These are phyloP conservation scores for Alternaria sp. DNA, from an alignment of 2,329 filamentous ascomycete genomes.

Conservation along the genomic window DNA sequence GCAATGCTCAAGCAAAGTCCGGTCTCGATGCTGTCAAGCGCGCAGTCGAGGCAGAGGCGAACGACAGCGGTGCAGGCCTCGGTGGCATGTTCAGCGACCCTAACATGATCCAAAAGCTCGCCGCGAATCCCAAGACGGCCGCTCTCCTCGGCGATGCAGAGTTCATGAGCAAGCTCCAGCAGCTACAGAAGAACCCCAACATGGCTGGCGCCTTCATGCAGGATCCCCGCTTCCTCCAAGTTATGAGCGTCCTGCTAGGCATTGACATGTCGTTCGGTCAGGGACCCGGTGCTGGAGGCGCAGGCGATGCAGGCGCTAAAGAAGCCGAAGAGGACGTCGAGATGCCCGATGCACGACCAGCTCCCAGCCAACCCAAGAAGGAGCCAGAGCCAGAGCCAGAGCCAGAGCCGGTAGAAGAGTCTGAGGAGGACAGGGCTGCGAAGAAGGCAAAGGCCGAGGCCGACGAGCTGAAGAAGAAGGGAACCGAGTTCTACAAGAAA, in stretches of 20 bases:
- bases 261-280: slow-evolving; percentile 84
- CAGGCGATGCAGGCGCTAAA: slow-evolving; percentile 47
- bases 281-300: slow-evolving; percentile 56
- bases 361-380: slow-evolving; percentile 64
- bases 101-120: slow-evolving; percentile 87
- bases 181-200: slow-evolving; percentile 81
- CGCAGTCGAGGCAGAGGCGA: slow-evolving; percentile 82
- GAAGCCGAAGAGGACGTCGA: slow-evolving; percentile 76
- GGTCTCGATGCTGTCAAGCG: slow-evolving; percentile 86
- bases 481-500: slow-evolving; percentile 98
- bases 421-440: slow-evolving; percentile 84
- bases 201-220: slow-evolving; percentile 81
- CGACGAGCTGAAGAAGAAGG: slow-evolving; percentile 92
- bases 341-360: slow-evolving; percentile 75
- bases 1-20: slow-evolving; percentile 91
- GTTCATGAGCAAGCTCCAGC: slow-evolving; percentile 91
- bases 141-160: slow-evolving; percentile 78
- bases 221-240: slow-evolving; percentile 91
- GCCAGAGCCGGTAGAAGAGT: slow-evolving; percentile 78
- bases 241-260: slow-evolving; percentile 91
- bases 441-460: slow-evolving; percentile 92
- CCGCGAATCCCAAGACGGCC: slow-evolving; percentile 92
- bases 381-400: slow-evolving; percentile 55
- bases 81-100: slow-evolving; percentile 95
- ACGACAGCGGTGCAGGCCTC: slow-evolving; percentile 76